phyloP scores from a whole-genome alignment of 257 asterid species.

The Fraxinus quadrangulata region DNA sequence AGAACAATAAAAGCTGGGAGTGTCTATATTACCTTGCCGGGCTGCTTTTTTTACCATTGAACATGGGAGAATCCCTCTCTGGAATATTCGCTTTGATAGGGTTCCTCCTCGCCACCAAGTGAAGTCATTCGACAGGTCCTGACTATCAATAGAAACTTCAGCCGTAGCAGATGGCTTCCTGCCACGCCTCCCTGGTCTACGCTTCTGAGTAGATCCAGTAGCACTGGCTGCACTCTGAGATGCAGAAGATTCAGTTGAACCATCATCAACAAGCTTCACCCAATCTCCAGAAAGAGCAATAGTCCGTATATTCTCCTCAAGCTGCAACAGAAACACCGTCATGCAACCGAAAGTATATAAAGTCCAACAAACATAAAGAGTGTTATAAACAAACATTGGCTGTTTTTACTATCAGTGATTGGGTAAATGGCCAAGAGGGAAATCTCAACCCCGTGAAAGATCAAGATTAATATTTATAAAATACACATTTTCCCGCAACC shows the following conservation, averaged over 20 bases:
- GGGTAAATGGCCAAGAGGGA: background rate
- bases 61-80: conserved; percentile 60
- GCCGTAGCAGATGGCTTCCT: conserved; percentile 49
- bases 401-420: background rate
- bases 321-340: conserved; percentile 46
- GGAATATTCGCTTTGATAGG: conserved; percentile 51
- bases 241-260: conserved; percentile 50
- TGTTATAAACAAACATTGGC: conserved; percentile 11
- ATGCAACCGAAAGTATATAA: conserved; percentile 26
- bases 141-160: conserved; percentile 45
- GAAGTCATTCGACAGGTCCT: conserved; percentile 41
- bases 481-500: background rate
- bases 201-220: conserved; percentile 67
- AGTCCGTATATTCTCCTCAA: conserved; percentile 73
- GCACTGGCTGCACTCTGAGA: conserved; percentile 46
- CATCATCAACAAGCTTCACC: conserved; percentile 62
- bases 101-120: conserved; percentile 86
- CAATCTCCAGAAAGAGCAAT: conserved; percentile 80
- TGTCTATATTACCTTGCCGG: conserved; percentile 58
- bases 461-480: background rate
- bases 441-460: background rate
- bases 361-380: conserved; percentile 25
- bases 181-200: conserved; percentile 79
- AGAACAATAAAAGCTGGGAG: conserved; percentile 21
- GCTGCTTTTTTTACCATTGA: conserved; percentile 56